Conservation (phyloP, 148 eudicot genomes). For the Linanthus parryae region DNA sequence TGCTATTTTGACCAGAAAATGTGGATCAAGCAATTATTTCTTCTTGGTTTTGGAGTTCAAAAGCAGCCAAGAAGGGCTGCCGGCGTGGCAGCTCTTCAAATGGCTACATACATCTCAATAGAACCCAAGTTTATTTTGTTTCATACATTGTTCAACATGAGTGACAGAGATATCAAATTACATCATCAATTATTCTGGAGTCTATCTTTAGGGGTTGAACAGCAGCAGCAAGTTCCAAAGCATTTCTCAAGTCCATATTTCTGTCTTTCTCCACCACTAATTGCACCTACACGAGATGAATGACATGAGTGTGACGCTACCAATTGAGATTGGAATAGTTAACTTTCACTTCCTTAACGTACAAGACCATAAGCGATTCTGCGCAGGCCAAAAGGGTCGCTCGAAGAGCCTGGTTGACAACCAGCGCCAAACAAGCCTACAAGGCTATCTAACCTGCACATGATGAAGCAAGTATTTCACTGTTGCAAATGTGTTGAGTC, state of each 20-base stretch:
- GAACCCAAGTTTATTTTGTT: too few relatives aligned
- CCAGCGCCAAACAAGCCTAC: slow-evolving; percentile 97
- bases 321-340: slow-evolving; percentile 4
- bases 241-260: slow-evolving; percentile 63
- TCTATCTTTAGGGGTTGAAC: slow-evolving; percentile 76
- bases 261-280: slow-evolving; percentile 73
- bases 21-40: too few relatives aligned
- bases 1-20: too few relatives aligned
- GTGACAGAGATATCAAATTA: too few relatives aligned
- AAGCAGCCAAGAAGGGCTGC: too few relatives aligned
- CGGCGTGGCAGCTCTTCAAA: too few relatives aligned
- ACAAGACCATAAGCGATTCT: slow-evolving; percentile 96
- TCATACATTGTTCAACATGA: too few relatives aligned
- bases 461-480: slow-evolving; percentile 7
- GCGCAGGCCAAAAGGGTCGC: slow-evolving; percentile 91
- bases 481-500: too few relatives aligned
- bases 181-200: slow-evolving; percentile 54
- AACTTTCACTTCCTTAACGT: slow-evolving; percentile 17
- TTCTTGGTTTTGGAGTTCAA: too few relatives aligned
- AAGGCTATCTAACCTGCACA: slow-evolving; percentile 90
- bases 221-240: slow-evolving; percentile 79
- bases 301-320: slow-evolving; percentile 11
- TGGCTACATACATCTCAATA: too few relatives aligned
- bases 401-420: slow-evolving; percentile 86
- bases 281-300: slow-evolving; percentile 62